Conservation (phyloP, 208 protist genomes). For the Acanthamoeba sp. region DNA sequence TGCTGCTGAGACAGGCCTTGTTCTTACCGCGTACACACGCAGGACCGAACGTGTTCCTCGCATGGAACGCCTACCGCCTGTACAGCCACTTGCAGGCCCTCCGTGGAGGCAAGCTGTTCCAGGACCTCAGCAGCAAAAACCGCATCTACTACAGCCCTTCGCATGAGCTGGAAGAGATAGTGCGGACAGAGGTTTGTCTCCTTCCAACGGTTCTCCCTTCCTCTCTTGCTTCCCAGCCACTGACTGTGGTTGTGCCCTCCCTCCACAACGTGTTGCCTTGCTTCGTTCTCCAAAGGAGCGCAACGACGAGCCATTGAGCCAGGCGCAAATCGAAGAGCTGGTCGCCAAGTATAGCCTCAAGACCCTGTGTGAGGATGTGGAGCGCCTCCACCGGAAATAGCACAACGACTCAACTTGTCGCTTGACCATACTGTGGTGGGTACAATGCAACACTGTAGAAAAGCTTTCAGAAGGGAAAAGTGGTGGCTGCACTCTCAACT, state of each 20-base stretch:
- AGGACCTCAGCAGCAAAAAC: neutral
- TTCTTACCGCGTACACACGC: neutral
- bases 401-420: too few relatives aligned
- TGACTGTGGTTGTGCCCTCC: neutral
- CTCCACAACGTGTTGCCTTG: too few relatives aligned
- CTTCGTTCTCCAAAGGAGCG: neutral
- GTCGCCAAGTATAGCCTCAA: neutral
- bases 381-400: too few relatives aligned
- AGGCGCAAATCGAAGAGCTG: neutral
- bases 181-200: neutral
- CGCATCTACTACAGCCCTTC: neutral
- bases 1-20: neutral
- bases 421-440: too few relatives aligned
- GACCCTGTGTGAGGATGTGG: neutral
- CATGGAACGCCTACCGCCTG: neutral
- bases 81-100: neutral
- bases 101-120: neutral
- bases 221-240: too few relatives aligned
- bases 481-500: too few relatives aligned
- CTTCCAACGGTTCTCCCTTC: neutral
- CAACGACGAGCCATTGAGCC: neutral
- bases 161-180: neutral
- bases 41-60: conserved; percentile 17
- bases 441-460: too few relatives aligned
- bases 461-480: too few relatives aligned